A percentile compares a stretch with the other conserved stretches of the same genome.
Conservation (phyloP, 2,329 filamentous ascomycete genomes). For the Ophiostoma ips region DNA sequence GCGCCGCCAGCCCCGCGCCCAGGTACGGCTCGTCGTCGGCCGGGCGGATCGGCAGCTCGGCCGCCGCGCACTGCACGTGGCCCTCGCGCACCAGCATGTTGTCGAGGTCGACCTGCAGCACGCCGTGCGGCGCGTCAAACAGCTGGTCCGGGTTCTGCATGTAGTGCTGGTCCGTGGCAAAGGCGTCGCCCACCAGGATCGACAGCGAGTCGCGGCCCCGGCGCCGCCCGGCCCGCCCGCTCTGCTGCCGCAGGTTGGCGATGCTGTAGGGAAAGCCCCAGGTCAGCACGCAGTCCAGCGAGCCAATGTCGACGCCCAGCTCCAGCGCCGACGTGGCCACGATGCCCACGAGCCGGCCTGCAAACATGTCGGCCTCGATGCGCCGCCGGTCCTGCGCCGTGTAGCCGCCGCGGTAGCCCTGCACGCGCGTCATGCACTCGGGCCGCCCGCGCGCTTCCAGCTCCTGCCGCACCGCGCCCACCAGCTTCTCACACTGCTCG, state of each 20-base stretch:
- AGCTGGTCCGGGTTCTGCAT: slow-evolving; percentile 95
- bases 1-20: slow-evolving; percentile 52
- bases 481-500: slow-evolving; percentile 74
- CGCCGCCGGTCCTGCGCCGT: slow-evolving; percentile 76
- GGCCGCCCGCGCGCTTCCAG: slow-evolving; percentile 58
- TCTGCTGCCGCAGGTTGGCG: slow-evolving; percentile 86
- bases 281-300: slow-evolving; percentile 82
- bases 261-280: slow-evolving; percentile 95
- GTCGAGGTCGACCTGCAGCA: slow-evolving; percentile 78
- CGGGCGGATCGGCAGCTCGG: slow-evolving; percentile 83
- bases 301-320: slow-evolving; percentile 88
- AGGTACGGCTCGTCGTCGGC: slow-evolving; percentile 68
- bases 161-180: slow-evolving; percentile 86
- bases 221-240: slow-evolving; percentile 76
- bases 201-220: slow-evolving; percentile 89
- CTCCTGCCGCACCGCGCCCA: slow-evolving; percentile 67
- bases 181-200: slow-evolving; percentile 76
- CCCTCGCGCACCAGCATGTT: slow-evolving; percentile 88
- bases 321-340: slow-evolving; percentile 89
- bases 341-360: slow-evolving; percentile 83
- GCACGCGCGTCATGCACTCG: slow-evolving; percentile 67
- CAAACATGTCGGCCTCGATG: slow-evolving; percentile 95
- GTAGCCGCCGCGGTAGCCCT: slow-evolving; percentile 93
- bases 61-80: slow-evolving; percentile 88
- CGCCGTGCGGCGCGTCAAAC: slow-evolving; percentile 79